Evolutionary conservation across 2,329 filamentous ascomycete genomes (phyloP), one percentile per base, ranked within the genome.

Genomic region (Monilinia fructicola): DNA sequence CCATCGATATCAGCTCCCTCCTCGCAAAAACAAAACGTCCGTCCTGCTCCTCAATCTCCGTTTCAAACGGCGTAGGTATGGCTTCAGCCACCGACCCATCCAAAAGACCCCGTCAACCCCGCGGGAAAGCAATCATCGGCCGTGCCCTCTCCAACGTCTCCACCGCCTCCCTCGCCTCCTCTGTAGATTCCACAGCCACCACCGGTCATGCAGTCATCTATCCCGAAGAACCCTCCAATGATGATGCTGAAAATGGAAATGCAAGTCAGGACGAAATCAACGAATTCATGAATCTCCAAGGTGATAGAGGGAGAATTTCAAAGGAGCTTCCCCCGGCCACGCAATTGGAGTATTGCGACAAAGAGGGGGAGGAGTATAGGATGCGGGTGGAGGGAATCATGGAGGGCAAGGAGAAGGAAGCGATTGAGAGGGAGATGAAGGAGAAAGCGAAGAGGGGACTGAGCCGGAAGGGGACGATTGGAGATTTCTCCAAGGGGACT

Each of bases 131-230:
- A 63, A 83, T 88, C 66, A 77, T 88, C 3, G 86, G 86, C 6
- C 83, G 86, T 14, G 86, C 84, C 3, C 76, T 84, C 38, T 87
- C 84, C 76, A 87, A 87, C 72, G 80, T 80, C 3, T 87, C 85
- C 2, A 81, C 81, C 1, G 78, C 79, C 6, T 85, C 75, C 1
- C 70, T 71, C 9, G 74, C 74, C 7, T 74, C 73, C 11, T 76
- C 82, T 64, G 78, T 77, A 21, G 81, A 82, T 28, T 78, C 79
- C 0, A 76, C 75, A 21, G 71, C 77, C 14, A 74, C 72, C 0
- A 66, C 71, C 40, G 71, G 73, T 4, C 64, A 73, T 35, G 68
- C 73, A 1, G 73, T 74, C 1, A 68, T 75, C 44, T 74, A 73
- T 58, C 70, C 52, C 54, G 69, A 72, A 26, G 65, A 68, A 53